These are phyloP conservation scores for Yamadazyma diospyri DNA, from an alignment of 1,139 yeast species.

Conservation along the genomic window DNA sequence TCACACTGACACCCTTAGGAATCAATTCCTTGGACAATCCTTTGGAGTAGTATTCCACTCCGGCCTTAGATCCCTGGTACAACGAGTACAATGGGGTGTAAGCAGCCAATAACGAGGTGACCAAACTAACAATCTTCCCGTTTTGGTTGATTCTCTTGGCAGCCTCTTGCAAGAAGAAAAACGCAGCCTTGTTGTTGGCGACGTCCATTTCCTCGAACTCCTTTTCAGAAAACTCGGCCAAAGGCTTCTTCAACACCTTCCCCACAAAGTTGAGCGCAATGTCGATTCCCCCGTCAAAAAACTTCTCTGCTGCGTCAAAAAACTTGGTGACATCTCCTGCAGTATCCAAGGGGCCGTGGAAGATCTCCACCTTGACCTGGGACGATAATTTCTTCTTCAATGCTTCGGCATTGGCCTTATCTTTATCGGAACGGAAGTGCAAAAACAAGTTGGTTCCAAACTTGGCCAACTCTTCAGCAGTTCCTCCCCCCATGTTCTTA, in stretches of 20 bases:
- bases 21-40: slow-evolving; percentile 57
- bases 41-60: slow-evolving; percentile 57
- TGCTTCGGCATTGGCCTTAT: slow-evolving; percentile 31
- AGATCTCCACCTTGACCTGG: slow-evolving; percentile 37
- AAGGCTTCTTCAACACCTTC: slow-evolving; percentile 59
- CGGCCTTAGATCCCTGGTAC: slow-evolving; percentile 61
- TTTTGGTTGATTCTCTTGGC: slow-evolving; percentile 45
- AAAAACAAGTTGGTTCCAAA: slow-evolving; percentile 54
- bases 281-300: slow-evolving; percentile 49
- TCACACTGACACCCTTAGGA: slow-evolving; percentile 48
- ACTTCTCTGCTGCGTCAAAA: slow-evolving; percentile 44
- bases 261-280: slow-evolving; percentile 68
- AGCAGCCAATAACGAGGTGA: slow-evolving; percentile 65
- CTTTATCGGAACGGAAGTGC: slow-evolving; percentile 50
- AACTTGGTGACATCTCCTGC: slow-evolving; percentile 42
- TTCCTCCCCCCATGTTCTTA: slow-evolving; percentile 59
- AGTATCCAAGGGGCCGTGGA: slow-evolving; percentile 43
- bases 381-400: slow-evolving; percentile 35
- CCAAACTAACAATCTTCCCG: slow-evolving; percentile 55
- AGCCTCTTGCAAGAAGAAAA: slow-evolving; percentile 59
- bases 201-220: slow-evolving; percentile 55
- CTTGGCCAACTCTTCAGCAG: slow-evolving; percentile 56
- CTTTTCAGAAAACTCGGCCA: slow-evolving; percentile 44
- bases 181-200: slow-evolving; percentile 57
- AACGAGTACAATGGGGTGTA: slow-evolving; percentile 55